Evolutionary conservation across 1,284 basidiomycete species (phyloP), one percentile per base, ranked within the genome.

Genomic region (Psilocybe mexicana): DNA sequence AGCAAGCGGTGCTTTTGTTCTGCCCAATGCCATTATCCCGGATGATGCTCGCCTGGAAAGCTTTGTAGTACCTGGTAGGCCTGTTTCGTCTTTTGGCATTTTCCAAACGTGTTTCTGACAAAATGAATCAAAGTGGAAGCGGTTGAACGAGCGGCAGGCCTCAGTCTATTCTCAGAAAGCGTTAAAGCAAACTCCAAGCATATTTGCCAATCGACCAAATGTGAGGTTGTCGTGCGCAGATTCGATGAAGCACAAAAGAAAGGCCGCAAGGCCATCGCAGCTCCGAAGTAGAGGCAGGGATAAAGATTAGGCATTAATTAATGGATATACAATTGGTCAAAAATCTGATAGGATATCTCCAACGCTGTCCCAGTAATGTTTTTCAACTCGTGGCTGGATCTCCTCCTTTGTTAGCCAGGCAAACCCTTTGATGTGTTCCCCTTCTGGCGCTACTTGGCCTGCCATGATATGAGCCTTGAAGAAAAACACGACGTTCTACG

Each of bases 341-440:
- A 44, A 53, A 10, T 53, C 52, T 23, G 52, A 33, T 18, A 58
- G 55, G 23, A 35, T 45, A 45, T 52, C 52, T 73, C 87, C 87
- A 63, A 93, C 78, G 57, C 83, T 82, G 48, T 79, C 69, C 92
- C 92, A 95, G 67, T 94, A 94, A 58, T 81, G 73, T 60, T 73
- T 69, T 51, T 84, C 79, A 30, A 92, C 85, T 45, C 79, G 80
- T 43, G 82, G 73, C 69, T 86, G 75, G 52, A 95, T 87, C 78
- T 96, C 93, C 70, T 94, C 84, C 74, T 93, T 93, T 56, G 93
- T 94, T 61, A 95, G 78, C 93, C 93, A 96, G 23, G 90, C 92
- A 75, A 93, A 94, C 65, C 93, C 91, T 51, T 79, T 76, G 57
- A 90, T 76, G 54, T 73, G 72, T 63, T 80, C 75, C 36, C 76